Evolutionary conservation across 305 asterid species (phyloP).

Genomic region (Plantago lanceolata): DNA sequence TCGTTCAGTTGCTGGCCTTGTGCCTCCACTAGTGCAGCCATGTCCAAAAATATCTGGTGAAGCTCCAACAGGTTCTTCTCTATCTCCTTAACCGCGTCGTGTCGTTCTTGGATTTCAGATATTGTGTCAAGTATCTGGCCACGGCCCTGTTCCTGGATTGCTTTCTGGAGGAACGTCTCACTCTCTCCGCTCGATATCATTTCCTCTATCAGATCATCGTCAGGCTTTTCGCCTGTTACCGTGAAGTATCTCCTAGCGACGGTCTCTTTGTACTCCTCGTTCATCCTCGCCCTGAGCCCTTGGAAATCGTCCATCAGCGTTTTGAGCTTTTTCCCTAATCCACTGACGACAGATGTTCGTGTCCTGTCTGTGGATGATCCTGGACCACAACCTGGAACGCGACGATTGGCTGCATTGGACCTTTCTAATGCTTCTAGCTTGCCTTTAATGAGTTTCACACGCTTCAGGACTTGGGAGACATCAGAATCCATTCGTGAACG

Average conservation of each 20-base stretch:
- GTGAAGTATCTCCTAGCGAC: constrained; percentile 66
- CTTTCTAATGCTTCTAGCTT: constrained; percentile 66
- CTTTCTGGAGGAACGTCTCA: constrained; percentile 61
- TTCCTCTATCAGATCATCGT: constrained; percentile 53
- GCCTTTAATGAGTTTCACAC: constrained; percentile 54
- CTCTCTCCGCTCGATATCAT: constrained; percentile 68
- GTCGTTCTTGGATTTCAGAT: constrained; percentile 71
- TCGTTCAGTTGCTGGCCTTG: constrained; percentile 69
- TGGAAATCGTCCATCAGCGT: constrained; percentile 82
- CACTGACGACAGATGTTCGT: constrained; percentile 56
- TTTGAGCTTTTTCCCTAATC: constrained; percentile 69
- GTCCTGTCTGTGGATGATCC: constrained; percentile 76
- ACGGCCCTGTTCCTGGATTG: constrained; percentile 69
- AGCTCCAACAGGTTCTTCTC: constrained; percentile 70
- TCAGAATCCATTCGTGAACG: constrained; percentile 64
- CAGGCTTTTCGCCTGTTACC: constrained; percentile 60
- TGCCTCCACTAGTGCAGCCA: constrained; percentile 74
- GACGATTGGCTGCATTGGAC: constrained; percentile 48
- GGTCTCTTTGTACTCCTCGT: constrained; percentile 70
- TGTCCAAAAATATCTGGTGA: constrained; percentile 72
- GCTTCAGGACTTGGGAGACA: constrained; percentile 53
- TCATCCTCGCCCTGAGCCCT: constrained; percentile 57
- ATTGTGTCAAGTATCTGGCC: constrained; percentile 62
- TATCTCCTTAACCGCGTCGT: constrained; percentile 70
- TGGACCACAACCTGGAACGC: constrained; percentile 58